Percentiles rank a stretch among this genome's conserved stretches.
Evolutionary conservation across 1,284 basidiomycete species (phyloP).

Genomic region (Malassezia arunalokei): DNA sequence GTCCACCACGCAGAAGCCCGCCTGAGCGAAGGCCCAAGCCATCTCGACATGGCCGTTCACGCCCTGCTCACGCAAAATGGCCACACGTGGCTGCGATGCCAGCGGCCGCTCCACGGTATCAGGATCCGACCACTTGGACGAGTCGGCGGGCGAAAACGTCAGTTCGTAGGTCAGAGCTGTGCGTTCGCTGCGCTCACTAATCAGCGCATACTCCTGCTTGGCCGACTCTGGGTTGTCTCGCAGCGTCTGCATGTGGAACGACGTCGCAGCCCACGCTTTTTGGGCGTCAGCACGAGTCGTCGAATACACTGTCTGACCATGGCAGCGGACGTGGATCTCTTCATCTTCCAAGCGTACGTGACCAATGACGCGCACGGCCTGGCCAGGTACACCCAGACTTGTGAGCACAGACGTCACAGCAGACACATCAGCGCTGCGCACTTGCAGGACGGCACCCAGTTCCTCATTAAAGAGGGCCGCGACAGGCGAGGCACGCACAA

Average conservation of each 20-base stretch:
- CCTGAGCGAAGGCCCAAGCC: slow-evolving; percentile 88
- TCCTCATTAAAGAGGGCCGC: slow-evolving; percentile 87
- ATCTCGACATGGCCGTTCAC: slow-evolving; percentile 98
- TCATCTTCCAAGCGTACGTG: slow-evolving; percentile 49
- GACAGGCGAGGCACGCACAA: slow-evolving; percentile 49
- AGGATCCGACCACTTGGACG: slow-evolving; percentile 17
- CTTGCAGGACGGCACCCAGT: slow-evolving; percentile 82
- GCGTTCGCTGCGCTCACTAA: slow-evolving; percentile 47
- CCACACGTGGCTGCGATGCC: slow-evolving; percentile 64
- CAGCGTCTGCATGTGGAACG: slow-evolving; percentile 75
- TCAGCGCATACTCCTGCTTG: slow-evolving; percentile 69
- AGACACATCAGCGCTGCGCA: slow-evolving; percentile 56
- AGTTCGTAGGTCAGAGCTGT: slow-evolving; percentile 48
- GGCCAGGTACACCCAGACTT: slow-evolving; percentile 60
- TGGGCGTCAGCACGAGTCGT: slow-evolving; percentile 60
- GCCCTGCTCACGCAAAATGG: slow-evolving; percentile 91
- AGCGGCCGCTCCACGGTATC: slow-evolving; percentile 21
- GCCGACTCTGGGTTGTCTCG: slow-evolving; percentile 73
- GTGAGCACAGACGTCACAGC: slow-evolving; percentile 58
- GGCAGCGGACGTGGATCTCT: slow-evolving; percentile 49
- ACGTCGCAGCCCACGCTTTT: slow-evolving; percentile 82
- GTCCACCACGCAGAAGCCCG: slow-evolving; percentile 86
- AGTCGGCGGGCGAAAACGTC: slow-evolving; percentile 31
- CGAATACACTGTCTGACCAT: slow-evolving; percentile 18
- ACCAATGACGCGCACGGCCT: slow-evolving; percentile 65